Evolutionary conservation across 139 green algal species (phyloP).

Genomic region (Chlorella sp.): DNA sequence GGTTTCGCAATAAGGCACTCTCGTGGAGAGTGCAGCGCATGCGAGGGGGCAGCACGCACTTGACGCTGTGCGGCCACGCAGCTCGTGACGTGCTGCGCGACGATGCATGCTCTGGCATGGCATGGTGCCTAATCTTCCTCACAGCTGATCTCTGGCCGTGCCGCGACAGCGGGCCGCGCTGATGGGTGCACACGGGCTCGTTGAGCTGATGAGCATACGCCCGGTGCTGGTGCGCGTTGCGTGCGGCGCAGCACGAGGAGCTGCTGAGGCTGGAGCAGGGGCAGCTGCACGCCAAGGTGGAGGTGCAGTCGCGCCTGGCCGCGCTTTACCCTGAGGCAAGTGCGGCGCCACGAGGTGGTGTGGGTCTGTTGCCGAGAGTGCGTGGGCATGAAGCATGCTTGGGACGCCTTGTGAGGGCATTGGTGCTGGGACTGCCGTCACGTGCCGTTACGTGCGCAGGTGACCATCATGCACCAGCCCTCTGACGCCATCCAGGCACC

Average conservation of each 20-base stretch:
- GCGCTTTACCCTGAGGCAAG: conserved; percentile 61
- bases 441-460: background rate
- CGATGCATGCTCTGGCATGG: no score
- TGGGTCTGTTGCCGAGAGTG: no score
- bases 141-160: no score
- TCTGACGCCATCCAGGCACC: background rate
- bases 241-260: conserved; percentile 2
- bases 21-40: no score
- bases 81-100: no score
- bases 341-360: conserved; percentile 45
- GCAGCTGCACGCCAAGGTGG: conserved; percentile 40
- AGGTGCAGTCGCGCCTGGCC: conserved; percentile 64
- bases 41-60: no score
- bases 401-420: background rate
- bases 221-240: background rate
- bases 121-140: background rate
- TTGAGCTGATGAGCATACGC: background rate
- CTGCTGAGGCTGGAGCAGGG: conserved; percentile 35
- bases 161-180: background rate
- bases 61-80: no score
- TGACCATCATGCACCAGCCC: conserved; percentile 1
- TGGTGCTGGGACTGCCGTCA: background rate
- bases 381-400: no score
- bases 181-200: background rate
- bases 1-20: no score